Base-by-base conservation (phyloP, 305 asterid genomes). In the Fraxinus ornus region DNA sequence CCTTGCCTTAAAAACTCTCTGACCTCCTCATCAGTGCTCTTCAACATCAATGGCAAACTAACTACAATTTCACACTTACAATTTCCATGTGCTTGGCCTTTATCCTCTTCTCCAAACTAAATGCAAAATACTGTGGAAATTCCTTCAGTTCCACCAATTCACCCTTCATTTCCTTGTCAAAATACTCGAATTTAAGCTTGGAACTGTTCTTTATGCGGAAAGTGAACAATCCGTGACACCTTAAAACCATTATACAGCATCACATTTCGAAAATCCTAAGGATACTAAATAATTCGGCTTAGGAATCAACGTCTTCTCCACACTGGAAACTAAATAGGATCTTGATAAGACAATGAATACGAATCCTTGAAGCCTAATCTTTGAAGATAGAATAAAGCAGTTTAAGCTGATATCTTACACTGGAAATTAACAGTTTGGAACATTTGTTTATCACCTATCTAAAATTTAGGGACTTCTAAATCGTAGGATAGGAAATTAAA, bases 101-200 rank as follows among this genome's bases (percentile, higher is more conserved):
- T 33, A 94, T 94, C 93, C 97, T 83, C 36, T 93, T 95, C 89
- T 92, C 97, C 95, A 94, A 83, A 76, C 97, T 95, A 79, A 95
- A 95, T 2, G 93, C 86, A 41, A 95, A 95, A 62, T 89, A 93
- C 91, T 93, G 99, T 4, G 98, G 98, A 73, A 95, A 95, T 2
- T 80, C 91, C 88, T 88, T 88, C 86, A 94, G 52, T 57, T 94
- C 95, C 81, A 85, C 90, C 90, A 92, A 74, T 28, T 24, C 17
- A 13, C 98, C 95, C 74, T 82, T 37, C 95, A 95, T 94, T 78
- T 89, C 91, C 76, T 84, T 64, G 1, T 22, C 76, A 60, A 92
- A 93, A 76, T 92, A 95, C 57, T 92, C 93, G 22, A 92, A 91
- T 79, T 95, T 95, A 0, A 95, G 98, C 91, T 89, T 92, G 84